phyloP scores from a whole-genome alignment of 768 basidiomycete genomes.

The Tricholoma bakamatsutake region DNA sequence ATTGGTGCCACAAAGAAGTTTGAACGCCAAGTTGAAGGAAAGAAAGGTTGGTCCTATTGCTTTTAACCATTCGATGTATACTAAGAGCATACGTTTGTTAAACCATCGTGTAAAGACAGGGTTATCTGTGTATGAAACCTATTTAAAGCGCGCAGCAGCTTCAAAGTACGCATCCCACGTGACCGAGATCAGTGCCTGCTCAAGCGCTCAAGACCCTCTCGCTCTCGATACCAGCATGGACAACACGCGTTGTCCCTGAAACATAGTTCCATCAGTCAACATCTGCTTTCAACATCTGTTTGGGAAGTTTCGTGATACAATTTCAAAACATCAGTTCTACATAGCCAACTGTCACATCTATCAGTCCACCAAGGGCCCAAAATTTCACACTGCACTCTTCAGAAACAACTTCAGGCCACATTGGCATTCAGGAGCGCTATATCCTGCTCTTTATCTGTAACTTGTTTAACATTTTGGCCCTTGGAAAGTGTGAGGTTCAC shows the following conservation, averaged over 20 bases:
- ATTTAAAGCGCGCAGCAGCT: too few relatives aligned
- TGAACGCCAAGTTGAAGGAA: background rate
- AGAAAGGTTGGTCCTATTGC: background rate
- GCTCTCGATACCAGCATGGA: background rate
- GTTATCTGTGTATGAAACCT: too few relatives aligned
- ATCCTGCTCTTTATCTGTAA: background rate
- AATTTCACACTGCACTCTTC: background rate
- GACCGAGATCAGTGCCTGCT: background rate
- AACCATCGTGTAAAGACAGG: slow-evolving; percentile 5
- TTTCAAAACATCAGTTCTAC: background rate
- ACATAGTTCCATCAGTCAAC: background rate
- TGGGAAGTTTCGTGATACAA: background rate
- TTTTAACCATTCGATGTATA: slow-evolving; percentile 2
- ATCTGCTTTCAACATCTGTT: background rate
- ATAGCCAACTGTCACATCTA: background rate
- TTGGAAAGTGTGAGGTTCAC: background rate
- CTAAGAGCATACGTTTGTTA: background rate
- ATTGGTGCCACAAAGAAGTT: slow-evolving; percentile 5
- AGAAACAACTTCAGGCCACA: background rate
- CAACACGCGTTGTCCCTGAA: background rate
- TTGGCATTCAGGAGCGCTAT: background rate
- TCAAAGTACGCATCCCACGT: background rate
- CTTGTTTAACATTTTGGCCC: background rate
- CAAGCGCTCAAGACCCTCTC: background rate
- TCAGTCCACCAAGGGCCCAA: background rate